phyloP scores from a whole-genome alignment of 176 grass and related monocot species.

The Pontederia paniculata region DNA sequence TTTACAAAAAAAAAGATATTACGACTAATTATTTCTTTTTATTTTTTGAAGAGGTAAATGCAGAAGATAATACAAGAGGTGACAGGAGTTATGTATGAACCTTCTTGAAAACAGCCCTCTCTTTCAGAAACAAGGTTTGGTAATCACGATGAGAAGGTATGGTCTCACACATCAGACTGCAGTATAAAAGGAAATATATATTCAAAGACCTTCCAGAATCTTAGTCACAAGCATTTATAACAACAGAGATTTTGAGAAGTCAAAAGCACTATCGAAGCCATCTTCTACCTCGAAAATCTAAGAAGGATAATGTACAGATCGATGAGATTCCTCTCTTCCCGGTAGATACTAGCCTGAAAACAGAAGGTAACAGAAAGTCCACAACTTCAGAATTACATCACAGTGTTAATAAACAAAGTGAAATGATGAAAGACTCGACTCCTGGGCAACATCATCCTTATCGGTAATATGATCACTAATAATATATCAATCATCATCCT shows the following conservation, averaged over 20 bases:
- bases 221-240: not conserved
- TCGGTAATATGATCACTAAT: too few species aligned
- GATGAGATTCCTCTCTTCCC: conserved; percentile 7
- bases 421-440: not conserved
- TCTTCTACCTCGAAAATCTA: conserved; percentile 67
- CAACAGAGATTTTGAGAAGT: not conserved
- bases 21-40: not conserved
- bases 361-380: not conserved
- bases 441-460: too few species aligned
- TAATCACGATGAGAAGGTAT: conserved; percentile 86
- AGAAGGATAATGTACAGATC: conserved; percentile 17
- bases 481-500: too few species aligned
- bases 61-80: not conserved
- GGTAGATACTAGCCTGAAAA: conserved; percentile 5
- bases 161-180: conserved; percentile 89
- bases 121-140: conserved; percentile 28
- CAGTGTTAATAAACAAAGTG: not conserved
- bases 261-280: conserved; percentile 2
- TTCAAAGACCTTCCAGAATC: not conserved
- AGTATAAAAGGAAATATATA: conserved; percentile 10
- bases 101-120: conserved; percentile 35
- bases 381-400: not conserved
- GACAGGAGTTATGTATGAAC: conserved; percentile 20
- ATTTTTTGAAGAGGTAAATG: not conserved
- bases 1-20: not conserved